Conservation (phyloP, 106 monocot genomes). For the Triglochin maritima region DNA sequence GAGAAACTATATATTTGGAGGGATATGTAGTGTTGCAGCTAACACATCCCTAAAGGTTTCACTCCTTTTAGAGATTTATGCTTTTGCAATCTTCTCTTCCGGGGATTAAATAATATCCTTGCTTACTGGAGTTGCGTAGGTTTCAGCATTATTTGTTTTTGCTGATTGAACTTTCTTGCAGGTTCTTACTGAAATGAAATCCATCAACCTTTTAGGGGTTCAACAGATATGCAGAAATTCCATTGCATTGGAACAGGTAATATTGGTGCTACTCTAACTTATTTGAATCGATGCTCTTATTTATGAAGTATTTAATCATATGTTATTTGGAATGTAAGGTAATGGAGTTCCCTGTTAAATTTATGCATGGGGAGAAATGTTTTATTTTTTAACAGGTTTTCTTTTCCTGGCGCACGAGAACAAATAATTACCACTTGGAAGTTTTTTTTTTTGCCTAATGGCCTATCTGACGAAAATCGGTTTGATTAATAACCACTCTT, state of each 20-base stretch:
- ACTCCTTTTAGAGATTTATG: neutral
- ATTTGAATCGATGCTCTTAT: neutral
- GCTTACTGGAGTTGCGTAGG: neutral
- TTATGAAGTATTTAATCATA: neutral
- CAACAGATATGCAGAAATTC: constrained; percentile 99
- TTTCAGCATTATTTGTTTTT: neutral
- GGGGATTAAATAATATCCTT: neutral
- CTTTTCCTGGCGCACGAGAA: no score
- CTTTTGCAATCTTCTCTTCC: neutral
- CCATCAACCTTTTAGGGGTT: constrained; percentile 86
- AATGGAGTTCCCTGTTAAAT: neutral
- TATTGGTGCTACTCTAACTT: neutral
- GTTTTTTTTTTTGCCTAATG: no score
- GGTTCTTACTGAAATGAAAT: constrained; percentile 88
- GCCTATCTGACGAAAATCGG: no score
- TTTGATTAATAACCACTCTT: neutral
- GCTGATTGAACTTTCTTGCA: constrained; percentile 11
- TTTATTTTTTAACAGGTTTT: no score
- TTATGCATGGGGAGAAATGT: no score
- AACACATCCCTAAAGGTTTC: constrained; percentile 81
- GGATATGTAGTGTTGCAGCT: constrained; percentile 81
- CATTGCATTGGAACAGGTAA: constrained; percentile 93
- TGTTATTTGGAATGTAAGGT: neutral
- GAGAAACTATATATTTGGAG: constrained; percentile 95
- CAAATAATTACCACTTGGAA: no score